These are phyloP conservation scores for barley (Hordeum vulgare) DNA, from an alignment of 176 grass and related monocot species.

Conservation along the genomic window DNA sequence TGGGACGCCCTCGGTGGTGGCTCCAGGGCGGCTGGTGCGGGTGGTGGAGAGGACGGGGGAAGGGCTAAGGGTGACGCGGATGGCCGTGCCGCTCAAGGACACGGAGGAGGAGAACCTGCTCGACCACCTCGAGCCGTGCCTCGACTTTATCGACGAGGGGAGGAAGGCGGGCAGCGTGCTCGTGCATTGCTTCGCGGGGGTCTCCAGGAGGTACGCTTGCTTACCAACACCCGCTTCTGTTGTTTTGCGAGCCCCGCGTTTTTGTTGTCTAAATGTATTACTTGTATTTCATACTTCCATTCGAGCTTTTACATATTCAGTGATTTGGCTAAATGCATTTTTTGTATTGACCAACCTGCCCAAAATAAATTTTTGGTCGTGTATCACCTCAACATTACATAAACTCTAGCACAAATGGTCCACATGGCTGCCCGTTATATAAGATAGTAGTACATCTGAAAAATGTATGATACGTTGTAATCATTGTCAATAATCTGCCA, in stretches of 20 bases:
- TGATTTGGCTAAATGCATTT: neutral
- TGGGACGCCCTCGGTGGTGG: slow-evolving; percentile 25
- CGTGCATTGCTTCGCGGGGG: slow-evolving; percentile 88
- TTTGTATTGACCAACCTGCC: neutral
- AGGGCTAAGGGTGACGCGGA: slow-evolving; percentile 58
- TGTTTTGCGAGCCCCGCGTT: neutral
- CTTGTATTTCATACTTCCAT: neutral
- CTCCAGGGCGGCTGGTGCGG: slow-evolving; percentile 34
- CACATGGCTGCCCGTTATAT: neutral
- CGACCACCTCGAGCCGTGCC: slow-evolving; percentile 65
- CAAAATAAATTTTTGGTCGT: neutral
- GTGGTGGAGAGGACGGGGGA: slow-evolving; percentile 61
- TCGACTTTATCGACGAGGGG: slow-evolving; percentile 67
- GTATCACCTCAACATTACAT: neutral
- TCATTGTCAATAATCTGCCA: neutral
- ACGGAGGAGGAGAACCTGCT: slow-evolving; percentile 84
- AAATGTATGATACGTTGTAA: neutral
- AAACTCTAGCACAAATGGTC: neutral
- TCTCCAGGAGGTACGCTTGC: slow-evolving; percentile 64
- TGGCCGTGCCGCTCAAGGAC: slow-evolving; percentile 77
- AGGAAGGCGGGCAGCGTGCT: slow-evolving; percentile 55
- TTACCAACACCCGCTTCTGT: neutral
- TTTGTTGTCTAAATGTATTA: neutral
- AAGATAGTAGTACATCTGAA: neutral
- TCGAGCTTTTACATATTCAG: neutral